Evolutionary conservation across 1,139 yeast genomes (phyloP), one percentile per base, ranked within the genome.

Genomic region (Blastobotrys raffinosifermentans): DNA sequence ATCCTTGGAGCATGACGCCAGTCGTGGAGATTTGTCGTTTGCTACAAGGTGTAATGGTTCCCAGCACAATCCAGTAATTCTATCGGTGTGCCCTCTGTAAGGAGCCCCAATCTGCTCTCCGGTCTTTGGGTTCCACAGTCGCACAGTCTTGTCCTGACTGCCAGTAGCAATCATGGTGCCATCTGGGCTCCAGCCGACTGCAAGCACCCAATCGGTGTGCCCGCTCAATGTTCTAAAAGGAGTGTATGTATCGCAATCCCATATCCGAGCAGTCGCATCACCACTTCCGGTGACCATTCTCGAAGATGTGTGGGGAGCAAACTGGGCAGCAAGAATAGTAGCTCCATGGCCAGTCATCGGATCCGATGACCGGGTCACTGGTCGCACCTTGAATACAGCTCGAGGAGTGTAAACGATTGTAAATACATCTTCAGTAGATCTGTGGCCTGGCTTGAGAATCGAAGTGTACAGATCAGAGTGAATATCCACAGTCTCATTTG

Each of bases 171-270:
- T 76, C 58, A 80, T 70, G 44, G 77, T 77, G 14, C 96, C 98
- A 61, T 86, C 86, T 2, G 98, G 96, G 14, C 94, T 82, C 79
- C 94, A 91, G 3, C 85, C 69, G n/a, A 83, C 96, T 55, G 94
- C 82, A 33, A 91, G 66, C 6, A 91, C 97, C 96, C 97, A 93
- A 63, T 87, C 87, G 13, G 77, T 67, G 56, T 91, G 99, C 0
- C 98, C 98, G 11, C 69, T 57, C 38, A 93, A 67, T 0, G 94
- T 85, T 44, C 76, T 73, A 55, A 79, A 66, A 4, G 96, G 96
- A 0, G 98, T 91, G 53, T 85, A 94, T 0, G 97, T 89, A 54
- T 86, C 83, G 60, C 96, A 84, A 61, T 89, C 97, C 99, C 99
- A 91, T 37, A 91, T 76, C 55, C 97, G 71, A 3, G 97, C 97